These are phyloP conservation scores for Mesembryanthemum crystallinum DNA, from an alignment of 148 eudicot genomes.

Conservation along the genomic window DNA sequence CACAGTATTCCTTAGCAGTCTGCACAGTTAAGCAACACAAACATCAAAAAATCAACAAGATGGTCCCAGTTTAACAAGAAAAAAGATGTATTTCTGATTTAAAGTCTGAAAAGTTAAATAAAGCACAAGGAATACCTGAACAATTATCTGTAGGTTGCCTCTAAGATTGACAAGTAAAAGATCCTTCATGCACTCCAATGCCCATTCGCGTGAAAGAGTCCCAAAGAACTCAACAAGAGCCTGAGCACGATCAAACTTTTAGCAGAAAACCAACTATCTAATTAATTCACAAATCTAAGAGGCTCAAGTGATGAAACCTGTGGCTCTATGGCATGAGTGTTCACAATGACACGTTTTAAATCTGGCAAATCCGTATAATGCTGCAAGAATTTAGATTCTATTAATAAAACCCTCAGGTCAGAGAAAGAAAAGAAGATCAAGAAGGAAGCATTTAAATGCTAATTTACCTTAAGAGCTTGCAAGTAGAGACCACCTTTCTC, in stretches of 20 bases:
- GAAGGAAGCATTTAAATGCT: neutral
- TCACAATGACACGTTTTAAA: conserved; percentile 86
- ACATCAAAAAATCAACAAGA: neutral
- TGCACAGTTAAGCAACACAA: conserved; percentile 28
- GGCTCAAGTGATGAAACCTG: conserved; percentile 45
- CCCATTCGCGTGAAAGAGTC: conserved; percentile 85
- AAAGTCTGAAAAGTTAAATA: neutral
- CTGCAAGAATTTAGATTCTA: conserved; percentile 36
- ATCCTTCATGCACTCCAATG: conserved; percentile 88
- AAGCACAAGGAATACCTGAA: conserved; percentile 49
- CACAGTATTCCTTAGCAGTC: conserved; percentile 87
- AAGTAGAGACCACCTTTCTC: conserved; percentile 86
- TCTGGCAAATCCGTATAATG: conserved; percentile 75
- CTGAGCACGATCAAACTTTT: conserved; percentile 33
- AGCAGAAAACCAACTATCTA: conserved; percentile 6
- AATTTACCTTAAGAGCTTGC: conserved; percentile 67
- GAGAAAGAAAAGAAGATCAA: neutral
- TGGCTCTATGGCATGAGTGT: conserved; percentile 88
- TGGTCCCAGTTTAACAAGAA: neutral
- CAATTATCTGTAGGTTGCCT: conserved; percentile 93
- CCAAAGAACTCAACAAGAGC: conserved; percentile 92
- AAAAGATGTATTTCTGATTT: neutral
- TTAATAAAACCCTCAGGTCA: neutral
- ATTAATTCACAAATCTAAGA: neutral
- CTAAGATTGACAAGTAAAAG: conserved; percentile 72